These are phyloP conservation scores for Pelargonium nanum DNA, from an alignment of 345 rosid genomes.

Conservation along the genomic window DNA sequence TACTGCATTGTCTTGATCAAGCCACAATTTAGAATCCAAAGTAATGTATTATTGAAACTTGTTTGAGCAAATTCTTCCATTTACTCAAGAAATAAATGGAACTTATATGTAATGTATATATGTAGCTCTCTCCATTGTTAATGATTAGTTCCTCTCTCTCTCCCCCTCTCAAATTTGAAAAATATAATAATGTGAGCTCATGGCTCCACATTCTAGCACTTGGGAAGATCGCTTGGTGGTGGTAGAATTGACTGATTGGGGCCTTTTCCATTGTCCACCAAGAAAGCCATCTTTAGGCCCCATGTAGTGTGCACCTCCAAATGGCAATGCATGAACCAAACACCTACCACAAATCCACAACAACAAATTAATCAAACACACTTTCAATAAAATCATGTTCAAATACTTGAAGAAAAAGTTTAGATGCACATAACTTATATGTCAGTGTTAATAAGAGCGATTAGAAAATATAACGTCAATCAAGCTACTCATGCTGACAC, in stretches of 20 bases:
- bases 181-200: not conserved
- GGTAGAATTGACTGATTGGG: conserved; percentile 74
- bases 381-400: too few species aligned
- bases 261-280: conserved; percentile 90
- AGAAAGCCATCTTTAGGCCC: conserved; percentile 97
- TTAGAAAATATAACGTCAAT: too few species aligned
- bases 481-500: too few species aligned
- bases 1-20: too few species aligned
- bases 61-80: conserved; percentile 17
- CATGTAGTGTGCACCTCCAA: conserved; percentile 94
- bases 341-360: too few species aligned
- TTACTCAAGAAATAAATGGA: conserved; percentile 14
- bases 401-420: too few species aligned
- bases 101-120: too few species aligned
- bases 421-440: too few species aligned
- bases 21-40: too few species aligned
- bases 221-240: conserved; percentile 89
- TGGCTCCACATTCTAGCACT: conserved; percentile 34
- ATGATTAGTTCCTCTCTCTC: not conserved
- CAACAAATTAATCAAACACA: not conserved
- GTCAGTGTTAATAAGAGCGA: too few species aligned
- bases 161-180: too few species aligned
- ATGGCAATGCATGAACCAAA: conserved; percentile 98
- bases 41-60: conserved; percentile 9
- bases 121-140: not conserved